Conservation (phyloP, 2,329 filamentous ascomycete genomes). For the Alternaria sp. region DNA sequence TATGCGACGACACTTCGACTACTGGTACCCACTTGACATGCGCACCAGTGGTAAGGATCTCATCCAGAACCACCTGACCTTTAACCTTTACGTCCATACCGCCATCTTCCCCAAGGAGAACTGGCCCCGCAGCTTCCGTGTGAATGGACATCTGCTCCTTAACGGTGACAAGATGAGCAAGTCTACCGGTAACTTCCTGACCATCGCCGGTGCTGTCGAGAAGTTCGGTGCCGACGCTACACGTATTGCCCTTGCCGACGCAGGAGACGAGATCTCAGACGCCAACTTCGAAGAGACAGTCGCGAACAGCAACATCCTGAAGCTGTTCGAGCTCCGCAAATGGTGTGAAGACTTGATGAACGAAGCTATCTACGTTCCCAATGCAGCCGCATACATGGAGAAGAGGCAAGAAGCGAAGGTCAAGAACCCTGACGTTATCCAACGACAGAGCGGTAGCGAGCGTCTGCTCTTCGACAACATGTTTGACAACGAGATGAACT, state of each 20-base stretch:
- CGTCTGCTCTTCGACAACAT: conserved; percentile 84
- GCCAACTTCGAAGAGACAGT: conserved; percentile 98
- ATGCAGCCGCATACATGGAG: conserved; percentile 54
- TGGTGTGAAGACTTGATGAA: conserved; percentile 90
- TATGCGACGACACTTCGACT: conserved; percentile 92
- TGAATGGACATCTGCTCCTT: conserved; percentile 91
- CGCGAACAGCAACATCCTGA: conserved; percentile 89
- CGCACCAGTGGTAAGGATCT: conserved; percentile 83
- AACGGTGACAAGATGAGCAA: conserved; percentile 99
- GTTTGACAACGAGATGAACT: conserved; percentile 93
- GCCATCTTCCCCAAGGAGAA: conserved; percentile 88
- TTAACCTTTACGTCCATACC: conserved; percentile 92
- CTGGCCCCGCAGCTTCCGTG: conserved; percentile 86
- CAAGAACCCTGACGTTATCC: conserved; percentile 65
- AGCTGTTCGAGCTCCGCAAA: conserved; percentile 82
- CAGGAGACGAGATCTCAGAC: conserved; percentile 92
- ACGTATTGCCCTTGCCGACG: conserved; percentile 90
- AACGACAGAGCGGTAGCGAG: conserved; percentile 73
- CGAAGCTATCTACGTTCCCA: conserved; percentile 61
- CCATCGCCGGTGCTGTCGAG: conserved; percentile 80
- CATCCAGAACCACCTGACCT: conserved; percentile 85
- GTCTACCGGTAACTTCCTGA: conserved; percentile 96
- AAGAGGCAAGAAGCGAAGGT: conserved; percentile 54
- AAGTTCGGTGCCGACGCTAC: conserved; percentile 97
- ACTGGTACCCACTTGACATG: conserved; percentile 95